phyloP scores from a whole-genome alignment of 2,329 filamentous ascomycete species.

The Neonectria neomacrospora region DNA sequence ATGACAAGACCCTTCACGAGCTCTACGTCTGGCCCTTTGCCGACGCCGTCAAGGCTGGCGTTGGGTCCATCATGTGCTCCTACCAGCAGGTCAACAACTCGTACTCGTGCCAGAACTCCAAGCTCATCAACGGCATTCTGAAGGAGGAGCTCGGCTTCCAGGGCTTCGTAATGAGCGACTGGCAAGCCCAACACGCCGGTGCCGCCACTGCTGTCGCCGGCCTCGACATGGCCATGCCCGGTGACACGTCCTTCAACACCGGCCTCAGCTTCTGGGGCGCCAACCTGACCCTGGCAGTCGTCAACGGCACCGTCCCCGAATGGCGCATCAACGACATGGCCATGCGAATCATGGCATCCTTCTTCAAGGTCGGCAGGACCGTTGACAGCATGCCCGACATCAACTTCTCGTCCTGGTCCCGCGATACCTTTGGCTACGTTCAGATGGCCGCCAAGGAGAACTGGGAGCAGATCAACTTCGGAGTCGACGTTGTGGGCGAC shows the following conservation, averaged over 20 bases:
- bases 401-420: slow-evolving; percentile 92
- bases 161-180: slow-evolving; percentile 84
- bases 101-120: slow-evolving; percentile 82
- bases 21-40: slow-evolving; percentile 83
- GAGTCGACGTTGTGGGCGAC: slow-evolving; percentile 83
- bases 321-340: slow-evolving; percentile 94
- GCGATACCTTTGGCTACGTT: slow-evolving; percentile 76
- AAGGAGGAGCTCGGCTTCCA: slow-evolving; percentile 86
- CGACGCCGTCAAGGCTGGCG: slow-evolving; percentile 75
- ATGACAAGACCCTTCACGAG: slow-evolving; percentile 80
- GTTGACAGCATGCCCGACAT: slow-evolving; percentile 62
- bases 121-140: slow-evolving; percentile 77
- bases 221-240: slow-evolving; percentile 90
- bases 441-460: slow-evolving; percentile 72
- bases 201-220: slow-evolving; percentile 75
- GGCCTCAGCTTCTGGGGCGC: slow-evolving; percentile 82
- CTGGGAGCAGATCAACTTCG: slow-evolving; percentile 77
- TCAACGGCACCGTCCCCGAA: slow-evolving; percentile 89
- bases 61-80: slow-evolving; percentile 72
- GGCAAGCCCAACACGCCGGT: slow-evolving; percentile 79
- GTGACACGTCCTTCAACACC: slow-evolving; percentile 81
- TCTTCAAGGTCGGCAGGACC: slow-evolving; percentile 72
- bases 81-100: slow-evolving; percentile 86
- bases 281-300: slow-evolving; percentile 86
- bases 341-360: slow-evolving; percentile 80